Conservation (phyloP, 1,284 basidiomycete genomes). For the Spongispora temasekensis region DNA sequence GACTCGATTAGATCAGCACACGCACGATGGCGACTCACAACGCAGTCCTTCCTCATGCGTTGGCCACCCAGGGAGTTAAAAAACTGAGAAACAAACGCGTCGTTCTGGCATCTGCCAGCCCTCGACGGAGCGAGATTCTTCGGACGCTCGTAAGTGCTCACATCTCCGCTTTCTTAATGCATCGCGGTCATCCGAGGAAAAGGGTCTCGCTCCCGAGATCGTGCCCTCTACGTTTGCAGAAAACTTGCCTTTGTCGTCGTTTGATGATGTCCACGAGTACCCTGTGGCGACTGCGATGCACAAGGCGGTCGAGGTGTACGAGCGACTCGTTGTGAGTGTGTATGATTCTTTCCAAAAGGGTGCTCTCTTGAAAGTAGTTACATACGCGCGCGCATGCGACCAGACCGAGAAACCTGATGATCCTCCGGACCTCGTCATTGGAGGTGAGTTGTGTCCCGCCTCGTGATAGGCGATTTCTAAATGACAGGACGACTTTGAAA, state of each 20-base stretch:
- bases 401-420: slow-evolving; percentile 74
- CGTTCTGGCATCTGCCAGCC: slow-evolving; percentile 84
- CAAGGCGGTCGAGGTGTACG: slow-evolving; percentile 94
- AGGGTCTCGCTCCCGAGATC: slow-evolving; percentile 88
- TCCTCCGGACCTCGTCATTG: slow-evolving; percentile 92
- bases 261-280: slow-evolving; percentile 85
- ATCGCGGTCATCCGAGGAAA: too few relatives aligned
- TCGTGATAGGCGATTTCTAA: too few relatives aligned
- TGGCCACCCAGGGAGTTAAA: slow-evolving; percentile 68
- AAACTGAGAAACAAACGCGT: slow-evolving; percentile 76
- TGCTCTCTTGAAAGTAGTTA: too few relatives aligned
- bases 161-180: too few relatives aligned
- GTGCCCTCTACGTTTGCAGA: slow-evolving; percentile 90
- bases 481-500: background rate
- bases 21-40: too few relatives aligned
- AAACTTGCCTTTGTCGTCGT: slow-evolving; percentile 70
- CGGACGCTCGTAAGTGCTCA: slow-evolving; percentile 62
- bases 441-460: slow-evolving; percentile 50
- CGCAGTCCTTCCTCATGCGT: slow-evolving; percentile 66
- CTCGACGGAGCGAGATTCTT: slow-evolving; percentile 80
- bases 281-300: slow-evolving; percentile 91
- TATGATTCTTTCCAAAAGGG: background rate
- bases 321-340: slow-evolving; percentile 69
- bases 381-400: too few relatives aligned
- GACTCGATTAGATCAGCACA: too few relatives aligned